phyloP scores from a whole-genome alignment of 1,284 basidiomycete species.

The Cystobasidium slooffiae region DNA sequence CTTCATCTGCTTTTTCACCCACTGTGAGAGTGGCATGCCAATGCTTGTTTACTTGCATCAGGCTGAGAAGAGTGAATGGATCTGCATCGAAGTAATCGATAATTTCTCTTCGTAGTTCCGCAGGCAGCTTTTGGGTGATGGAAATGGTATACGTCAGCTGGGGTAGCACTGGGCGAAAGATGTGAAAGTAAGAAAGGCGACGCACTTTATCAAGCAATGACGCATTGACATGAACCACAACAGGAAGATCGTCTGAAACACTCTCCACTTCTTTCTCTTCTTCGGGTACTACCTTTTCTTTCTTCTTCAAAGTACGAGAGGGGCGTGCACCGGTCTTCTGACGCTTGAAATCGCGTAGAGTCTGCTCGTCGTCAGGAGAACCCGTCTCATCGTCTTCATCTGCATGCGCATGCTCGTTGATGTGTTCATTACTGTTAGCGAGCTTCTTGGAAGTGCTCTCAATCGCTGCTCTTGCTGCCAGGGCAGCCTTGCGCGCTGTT shows the following conservation, averaged over 20 bases:
- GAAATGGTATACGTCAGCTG: not conserved
- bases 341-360: not conserved
- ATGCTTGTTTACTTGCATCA: not conserved
- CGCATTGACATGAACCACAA: not conserved
- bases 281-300: not conserved
- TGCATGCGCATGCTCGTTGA: not conserved
- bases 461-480: constrained; percentile 11
- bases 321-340: not conserved
- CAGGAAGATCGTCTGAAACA: not conserved
- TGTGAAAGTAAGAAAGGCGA: too few species aligned
- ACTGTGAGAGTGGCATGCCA: not conserved
- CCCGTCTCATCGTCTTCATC: not conserved
- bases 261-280: not conserved
- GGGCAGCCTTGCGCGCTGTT: not conserved
- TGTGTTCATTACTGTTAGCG: not conserved
- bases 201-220: not conserved
- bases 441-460: not conserved
- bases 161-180: too few species aligned
- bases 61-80: not conserved
- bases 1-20: not conserved
- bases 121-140: not conserved
- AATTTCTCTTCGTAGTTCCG: not conserved
- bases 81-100: not conserved
- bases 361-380: not conserved
- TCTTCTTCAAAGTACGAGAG: not conserved